Base-by-base conservation (phyloP, 768 basidiomycete species). In the Phylloporus scabripes region DNA sequence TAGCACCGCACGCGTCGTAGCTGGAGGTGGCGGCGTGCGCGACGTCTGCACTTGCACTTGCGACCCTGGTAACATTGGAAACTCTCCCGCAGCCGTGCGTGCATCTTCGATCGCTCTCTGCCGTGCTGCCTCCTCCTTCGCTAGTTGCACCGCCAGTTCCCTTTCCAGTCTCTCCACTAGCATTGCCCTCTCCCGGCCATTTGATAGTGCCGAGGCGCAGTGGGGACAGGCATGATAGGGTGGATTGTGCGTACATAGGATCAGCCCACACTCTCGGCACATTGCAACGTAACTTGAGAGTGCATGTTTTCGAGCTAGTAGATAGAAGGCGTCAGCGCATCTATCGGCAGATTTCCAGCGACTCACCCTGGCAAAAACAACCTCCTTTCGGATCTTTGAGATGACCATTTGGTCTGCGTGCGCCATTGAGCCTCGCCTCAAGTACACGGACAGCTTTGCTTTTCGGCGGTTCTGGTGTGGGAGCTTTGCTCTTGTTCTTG, bases 331-430 rank as follows among this genome's bases (percentile, higher is more conserved):
- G 8, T 48, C 28, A 37, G 42, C 36, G 33, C 11, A 34, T 14
- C 17, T 10, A n/a, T 42, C 12, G 10, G 21, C 14, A 17, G 21
- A 14, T 11, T 20, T 20, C 31, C 7, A 2, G 15, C 12, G 24
- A 15, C 67, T 28, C 45, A 80, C 84, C 82, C 69, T 80, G 78
- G 56, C 85, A 87, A 58, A 83, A 87, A 58, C 85, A 87, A 0
- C 84, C 83, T 4, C 80, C 79, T 34, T 75, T 77, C 0, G 80
- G 76, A 63, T 86, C 83, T 48, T 66, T 77, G 34, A 66, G 60
- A 0, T 46, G 61, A 0, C 68, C 68, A n/a, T 62, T 62, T 3
- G 69, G 59, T 12, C 59, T 61, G 14, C 60, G 60, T 20, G 81
- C 61, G 4, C 66, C 72, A n/a, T 65, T 56, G 28, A 77, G 63